These are phyloP conservation scores for Aspergillus puulaauensis DNA, from an alignment of 2,329 filamentous ascomycete species.

Conservation along the genomic window DNA sequence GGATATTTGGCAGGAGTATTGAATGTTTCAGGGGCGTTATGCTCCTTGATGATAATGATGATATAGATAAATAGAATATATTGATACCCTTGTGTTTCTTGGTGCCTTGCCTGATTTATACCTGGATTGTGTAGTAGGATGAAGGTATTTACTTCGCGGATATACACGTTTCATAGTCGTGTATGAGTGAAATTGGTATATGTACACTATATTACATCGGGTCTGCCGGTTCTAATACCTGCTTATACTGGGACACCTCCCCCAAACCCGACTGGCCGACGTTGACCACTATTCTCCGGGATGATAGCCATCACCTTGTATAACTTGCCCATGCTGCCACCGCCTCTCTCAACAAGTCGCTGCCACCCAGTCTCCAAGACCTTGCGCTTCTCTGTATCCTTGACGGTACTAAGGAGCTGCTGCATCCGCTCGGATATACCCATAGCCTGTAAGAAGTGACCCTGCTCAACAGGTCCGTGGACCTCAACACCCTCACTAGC, in stretches of 20 bases:
- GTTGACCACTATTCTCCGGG: conserved; percentile 71
- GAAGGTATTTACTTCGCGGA: neutral
- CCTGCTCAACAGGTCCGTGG: conserved; percentile 88
- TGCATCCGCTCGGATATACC: conserved; percentile 77
- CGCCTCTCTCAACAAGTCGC: conserved; percentile 78
- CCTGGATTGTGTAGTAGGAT: neutral
- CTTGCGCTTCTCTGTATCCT: conserved; percentile 53
- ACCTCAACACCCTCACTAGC: conserved; percentile 82
- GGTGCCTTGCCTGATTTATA: neutral
- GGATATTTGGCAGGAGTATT: conserved; percentile 73
- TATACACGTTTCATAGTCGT: neutral
- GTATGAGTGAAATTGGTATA: neutral
- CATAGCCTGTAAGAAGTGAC: conserved; percentile 73
- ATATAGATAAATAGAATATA: neutral
- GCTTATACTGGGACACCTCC: conserved; percentile 51
- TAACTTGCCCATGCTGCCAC: conserved; percentile 85
- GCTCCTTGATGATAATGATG: neutral
- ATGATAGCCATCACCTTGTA: conserved; percentile 93
- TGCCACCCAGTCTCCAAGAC: conserved; percentile 74
- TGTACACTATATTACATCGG: conserved; percentile 8
- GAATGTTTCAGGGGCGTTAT: neutral
- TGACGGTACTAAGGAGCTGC: conserved; percentile 57
- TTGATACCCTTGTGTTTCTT: neutral
- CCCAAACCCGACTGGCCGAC: conserved; percentile 88
- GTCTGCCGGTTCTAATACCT: neutral